Base-by-base conservation (phyloP, 169 alveolate species). In the Plasmodium chabaudi region DNA sequence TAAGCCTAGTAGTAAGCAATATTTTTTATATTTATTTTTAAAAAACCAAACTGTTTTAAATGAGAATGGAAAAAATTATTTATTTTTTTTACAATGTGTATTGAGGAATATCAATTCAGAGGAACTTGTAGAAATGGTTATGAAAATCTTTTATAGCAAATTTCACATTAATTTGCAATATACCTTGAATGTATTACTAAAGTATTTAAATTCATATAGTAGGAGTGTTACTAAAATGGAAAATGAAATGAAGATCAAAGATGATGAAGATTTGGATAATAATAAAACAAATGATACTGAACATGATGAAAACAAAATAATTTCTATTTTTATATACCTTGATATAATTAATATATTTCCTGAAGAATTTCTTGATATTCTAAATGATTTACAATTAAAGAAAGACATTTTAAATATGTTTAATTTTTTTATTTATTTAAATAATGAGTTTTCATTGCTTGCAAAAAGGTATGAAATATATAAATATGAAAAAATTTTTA, bases 21-120 rank as follows among this genome's bases (percentile, higher is more conserved):
- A 57, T 27, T 57, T 86, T n/a, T 68, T 86, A 86, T 72, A 23
- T 42, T n/a, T 46, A 59, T 86, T 86, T 86, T 86, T 86, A 64
- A 86, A 23, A 51, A 70, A 57, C 12, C 91, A 86, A 70, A 12
- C 60, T 21, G 51, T 69, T 86, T 9, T 86, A 53, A 70, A 86
- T 53, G 25, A 19, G 7, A 49, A 23, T 0, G 91, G 91, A 4
- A 86, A 86, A 34, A 86, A 86, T 46, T 86, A 86, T 59, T 6
- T 86, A 5, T 86, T 60, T 42, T 86, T 86, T 42, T 57, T 44
- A 57, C 70, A 51, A 5, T 23, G 21, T 19, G 27, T 86, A n/a
- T 61, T 86, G 23, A 59, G 47, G n/a, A 34, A 51, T 27, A 69
- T 86, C 57, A 44, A 57, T 2, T 68, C 91, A 6, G 67, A 46